Evolutionary conservation across 139 green algal species (phyloP).

Genomic region (Auxenochlorella pyrenoidosa): DNA sequence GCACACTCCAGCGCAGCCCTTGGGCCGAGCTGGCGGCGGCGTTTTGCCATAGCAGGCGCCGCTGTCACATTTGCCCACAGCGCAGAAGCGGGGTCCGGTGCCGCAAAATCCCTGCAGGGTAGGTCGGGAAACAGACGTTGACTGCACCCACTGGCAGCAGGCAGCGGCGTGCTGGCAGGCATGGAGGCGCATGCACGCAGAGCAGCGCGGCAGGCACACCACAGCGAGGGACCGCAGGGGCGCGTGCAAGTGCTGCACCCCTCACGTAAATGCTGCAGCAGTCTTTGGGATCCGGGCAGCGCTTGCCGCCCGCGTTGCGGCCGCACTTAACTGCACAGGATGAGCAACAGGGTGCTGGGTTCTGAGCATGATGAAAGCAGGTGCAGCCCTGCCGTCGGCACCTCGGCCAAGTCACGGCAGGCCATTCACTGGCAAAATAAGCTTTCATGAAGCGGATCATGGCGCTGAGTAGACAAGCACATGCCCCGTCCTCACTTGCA

Average conservation of each 20-base stretch:
- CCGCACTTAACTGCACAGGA: neutral
- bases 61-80: neutral
- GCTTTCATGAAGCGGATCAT: too few species aligned
- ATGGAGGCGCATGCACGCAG: too few species aligned
- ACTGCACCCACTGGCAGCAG: neutral
- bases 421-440: too few species aligned
- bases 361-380: too few species aligned
- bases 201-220: too few species aligned
- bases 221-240: too few species aligned
- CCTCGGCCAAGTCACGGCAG: too few species aligned
- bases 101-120: neutral
- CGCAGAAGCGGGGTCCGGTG: slow-evolving; percentile 9
- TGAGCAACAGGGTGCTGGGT: too few species aligned
- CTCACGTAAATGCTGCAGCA: slow-evolving; percentile 17
- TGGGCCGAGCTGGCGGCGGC: neutral
- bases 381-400: too few species aligned
- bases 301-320: neutral
- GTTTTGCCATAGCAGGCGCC: neutral
- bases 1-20: neutral
- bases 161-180: too few species aligned
- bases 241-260: too few species aligned
- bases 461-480: too few species aligned
- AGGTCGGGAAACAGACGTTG: neutral
- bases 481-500: neutral
- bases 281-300: neutral